Conservation (phyloP, 208 protist genomes). For the Balamuthia mandrillaris region DNA sequence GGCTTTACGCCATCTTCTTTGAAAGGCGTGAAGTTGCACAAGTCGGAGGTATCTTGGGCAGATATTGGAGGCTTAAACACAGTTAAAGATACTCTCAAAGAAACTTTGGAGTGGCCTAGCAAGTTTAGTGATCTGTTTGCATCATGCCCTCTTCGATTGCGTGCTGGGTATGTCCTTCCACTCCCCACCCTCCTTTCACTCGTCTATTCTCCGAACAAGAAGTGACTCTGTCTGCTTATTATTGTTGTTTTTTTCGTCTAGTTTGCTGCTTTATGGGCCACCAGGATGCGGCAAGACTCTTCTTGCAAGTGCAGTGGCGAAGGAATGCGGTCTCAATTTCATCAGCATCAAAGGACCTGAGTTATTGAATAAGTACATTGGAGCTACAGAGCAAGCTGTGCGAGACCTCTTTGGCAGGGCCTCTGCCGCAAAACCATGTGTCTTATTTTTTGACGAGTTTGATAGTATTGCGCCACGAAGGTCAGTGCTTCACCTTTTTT, state of each 20-base stretch:
- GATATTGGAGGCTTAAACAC: constrained; percentile 54
- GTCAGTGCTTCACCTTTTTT: no score
- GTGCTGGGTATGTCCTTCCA: constrained; percentile 27
- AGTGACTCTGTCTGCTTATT: no score
- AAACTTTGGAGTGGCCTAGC: constrained; percentile 63
- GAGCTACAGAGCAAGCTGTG: constrained; percentile 51
- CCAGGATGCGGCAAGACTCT: constrained; percentile 66
- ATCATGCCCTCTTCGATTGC: constrained; percentile 53
- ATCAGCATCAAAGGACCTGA: constrained; percentile 74
- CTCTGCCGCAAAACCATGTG: constrained; percentile 54
- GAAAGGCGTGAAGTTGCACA: constrained; percentile 59
- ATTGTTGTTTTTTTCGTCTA: no score
- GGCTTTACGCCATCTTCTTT: constrained; percentile 57
- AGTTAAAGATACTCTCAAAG: constrained; percentile 52
- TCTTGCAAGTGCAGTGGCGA: constrained; percentile 62
- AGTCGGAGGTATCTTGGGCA: constrained; percentile 52
- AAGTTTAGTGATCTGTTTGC: constrained; percentile 60
- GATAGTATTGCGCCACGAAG: constrained; percentile 69
- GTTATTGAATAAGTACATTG: constrained; percentile 79
- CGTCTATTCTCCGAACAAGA: no score
- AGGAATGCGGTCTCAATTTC: constrained; percentile 65
- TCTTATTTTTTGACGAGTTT: constrained; percentile 81
- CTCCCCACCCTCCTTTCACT: not conserved
- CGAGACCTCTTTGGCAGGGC: constrained; percentile 70
- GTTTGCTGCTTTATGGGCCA: constrained; percentile 69